phyloP scores from a whole-genome alignment of 805 yeast genomes.

The Cyberlindnera xylosilytica region DNA sequence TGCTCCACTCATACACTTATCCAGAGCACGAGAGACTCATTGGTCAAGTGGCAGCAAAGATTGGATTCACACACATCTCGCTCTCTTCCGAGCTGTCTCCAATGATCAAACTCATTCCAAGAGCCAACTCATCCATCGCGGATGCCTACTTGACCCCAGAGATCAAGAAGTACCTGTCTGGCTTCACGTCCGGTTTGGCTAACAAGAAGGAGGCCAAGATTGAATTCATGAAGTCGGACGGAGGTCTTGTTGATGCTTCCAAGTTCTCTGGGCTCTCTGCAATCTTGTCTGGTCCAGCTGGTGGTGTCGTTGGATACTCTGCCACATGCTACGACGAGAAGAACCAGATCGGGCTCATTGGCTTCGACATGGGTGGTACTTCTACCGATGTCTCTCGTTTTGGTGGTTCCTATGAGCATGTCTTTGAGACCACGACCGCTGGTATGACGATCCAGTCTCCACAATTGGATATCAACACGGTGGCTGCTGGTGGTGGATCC shows the following conservation, averaged over 20 bases:
- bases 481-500: constrained; percentile 38
- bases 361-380: constrained; percentile 61
- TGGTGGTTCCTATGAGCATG: constrained; percentile 29
- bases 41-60: constrained; percentile 54
- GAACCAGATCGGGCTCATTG: constrained; percentile 63
- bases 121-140: constrained; percentile 76
- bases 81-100: constrained; percentile 69
- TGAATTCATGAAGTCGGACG: constrained; percentile 95
- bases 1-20: constrained; percentile 70
- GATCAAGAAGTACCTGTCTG: constrained; percentile 57
- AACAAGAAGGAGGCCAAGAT: constrained; percentile 45
- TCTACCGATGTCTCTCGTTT: constrained; percentile 38
- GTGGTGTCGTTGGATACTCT: constrained; percentile 94
- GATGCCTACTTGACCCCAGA: constrained; percentile 85
- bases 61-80: constrained; percentile 71
- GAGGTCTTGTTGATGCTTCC: constrained; percentile 84
- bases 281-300: constrained; percentile 94
- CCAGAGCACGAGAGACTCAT: constrained; percentile 64
- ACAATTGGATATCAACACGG: constrained; percentile 37
- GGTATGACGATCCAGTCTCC: constrained; percentile 40
- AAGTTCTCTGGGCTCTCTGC: constrained; percentile 86
- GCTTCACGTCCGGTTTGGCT: constrained; percentile 59
- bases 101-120: constrained; percentile 70
- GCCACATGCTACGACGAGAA: constrained; percentile 65
- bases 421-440: constrained; percentile 34